Percentiles rank a stretch among this genome's conserved stretches.
These are phyloP conservation scores for Cryphonectria nitschkei DNA, from an alignment of 2,329 filamentous ascomycete genomes.

Conservation along the genomic window DNA sequence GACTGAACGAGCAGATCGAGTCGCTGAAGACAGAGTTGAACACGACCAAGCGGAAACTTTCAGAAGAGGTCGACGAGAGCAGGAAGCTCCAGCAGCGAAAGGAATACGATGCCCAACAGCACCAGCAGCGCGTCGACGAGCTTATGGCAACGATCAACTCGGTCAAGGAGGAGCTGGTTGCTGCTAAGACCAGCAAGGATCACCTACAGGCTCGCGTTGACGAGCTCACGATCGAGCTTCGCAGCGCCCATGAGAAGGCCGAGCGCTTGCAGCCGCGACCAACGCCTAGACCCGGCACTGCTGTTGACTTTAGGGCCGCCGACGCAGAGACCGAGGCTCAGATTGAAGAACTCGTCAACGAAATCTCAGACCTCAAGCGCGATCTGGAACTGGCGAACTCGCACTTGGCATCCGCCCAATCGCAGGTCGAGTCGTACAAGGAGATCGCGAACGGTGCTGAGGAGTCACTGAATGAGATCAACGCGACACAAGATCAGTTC, in stretches of 20 bases:
- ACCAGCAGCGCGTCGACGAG: constrained; percentile 90
- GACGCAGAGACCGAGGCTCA: constrained; percentile 56
- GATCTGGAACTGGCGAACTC: constrained; percentile 80
- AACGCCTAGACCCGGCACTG: constrained; percentile 60
- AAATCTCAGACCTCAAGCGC: constrained; percentile 84
- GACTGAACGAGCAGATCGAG: constrained; percentile 79
- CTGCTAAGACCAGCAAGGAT: constrained; percentile 84
- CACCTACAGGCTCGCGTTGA: constrained; percentile 88
- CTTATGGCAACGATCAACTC: constrained; percentile 79
- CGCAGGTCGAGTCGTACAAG: constrained; percentile 85
- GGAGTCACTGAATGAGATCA: constrained; percentile 80
- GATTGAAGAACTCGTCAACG: constrained; percentile 79
- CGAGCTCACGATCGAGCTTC: constrained; percentile 85
- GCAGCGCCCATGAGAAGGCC: constrained; percentile 85
- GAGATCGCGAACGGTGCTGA: constrained; percentile 85
- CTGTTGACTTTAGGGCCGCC: constrained; percentile 45
- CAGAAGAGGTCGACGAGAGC: constrained; percentile 79
- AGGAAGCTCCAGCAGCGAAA: constrained; percentile 83
- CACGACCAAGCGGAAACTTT: constrained; percentile 79
- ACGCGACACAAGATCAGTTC: constrained; percentile 82
- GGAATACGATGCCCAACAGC: constrained; percentile 87
- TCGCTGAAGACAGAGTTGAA: constrained; percentile 77
- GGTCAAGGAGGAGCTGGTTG: constrained; percentile 83
- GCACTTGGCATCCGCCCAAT: constrained; percentile 80
- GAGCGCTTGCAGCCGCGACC: constrained; percentile 81